Evolutionary conservation across 495 filamentous ascomycete species (phyloP).

Genomic region (Rhizodiscina lignyota): DNA sequence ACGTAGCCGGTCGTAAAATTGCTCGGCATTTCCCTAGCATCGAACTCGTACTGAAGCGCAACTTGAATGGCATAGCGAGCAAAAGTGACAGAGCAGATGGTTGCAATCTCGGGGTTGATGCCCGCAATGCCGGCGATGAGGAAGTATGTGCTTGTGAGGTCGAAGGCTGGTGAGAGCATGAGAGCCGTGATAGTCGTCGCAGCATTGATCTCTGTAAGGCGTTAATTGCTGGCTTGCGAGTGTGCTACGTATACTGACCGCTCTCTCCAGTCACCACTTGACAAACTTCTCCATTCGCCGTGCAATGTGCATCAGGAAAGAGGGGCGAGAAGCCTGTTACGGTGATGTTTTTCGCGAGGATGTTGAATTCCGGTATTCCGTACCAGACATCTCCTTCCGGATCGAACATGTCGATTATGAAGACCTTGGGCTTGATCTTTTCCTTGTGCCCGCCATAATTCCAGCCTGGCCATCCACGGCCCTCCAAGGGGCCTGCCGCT

Average conservation of each 20-base stretch:
- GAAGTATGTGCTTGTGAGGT: conserved; percentile 53
- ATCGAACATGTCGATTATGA: conserved; percentile 57
- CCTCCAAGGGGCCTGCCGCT: no score
- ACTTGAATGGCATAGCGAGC: conserved; percentile 55
- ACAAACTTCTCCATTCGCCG: conserved; percentile 37
- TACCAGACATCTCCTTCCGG: conserved; percentile 57
- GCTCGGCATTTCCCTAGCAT: conserved; percentile 47
- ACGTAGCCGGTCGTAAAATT: conserved; percentile 57
- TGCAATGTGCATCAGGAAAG: conserved; percentile 49
- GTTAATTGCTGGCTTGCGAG: no score
- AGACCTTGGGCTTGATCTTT: conserved; percentile 45
- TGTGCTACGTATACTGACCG: conserved; percentile 4
- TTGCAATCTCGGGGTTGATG: conserved; percentile 48
- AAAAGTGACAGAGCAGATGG: conserved; percentile 46
- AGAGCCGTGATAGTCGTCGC: conserved; percentile 44
- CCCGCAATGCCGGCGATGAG: conserved; percentile 57
- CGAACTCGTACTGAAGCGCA: conserved; percentile 59
- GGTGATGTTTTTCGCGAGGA: conserved; percentile 52
- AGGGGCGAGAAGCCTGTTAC: conserved; percentile 49
- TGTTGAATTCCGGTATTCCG: conserved; percentile 39
- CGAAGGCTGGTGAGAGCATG: conserved; percentile 41
- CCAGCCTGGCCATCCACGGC: no score
- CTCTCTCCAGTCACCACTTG: conserved; percentile 38
- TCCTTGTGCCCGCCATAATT: no score
- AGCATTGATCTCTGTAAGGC: conserved; percentile 52